Evolutionary conservation across 371 early-diverging fungal species (phyloP), one percentile per base, ranked within the genome.

Genomic region (Apophysomyces sp.): DNA sequence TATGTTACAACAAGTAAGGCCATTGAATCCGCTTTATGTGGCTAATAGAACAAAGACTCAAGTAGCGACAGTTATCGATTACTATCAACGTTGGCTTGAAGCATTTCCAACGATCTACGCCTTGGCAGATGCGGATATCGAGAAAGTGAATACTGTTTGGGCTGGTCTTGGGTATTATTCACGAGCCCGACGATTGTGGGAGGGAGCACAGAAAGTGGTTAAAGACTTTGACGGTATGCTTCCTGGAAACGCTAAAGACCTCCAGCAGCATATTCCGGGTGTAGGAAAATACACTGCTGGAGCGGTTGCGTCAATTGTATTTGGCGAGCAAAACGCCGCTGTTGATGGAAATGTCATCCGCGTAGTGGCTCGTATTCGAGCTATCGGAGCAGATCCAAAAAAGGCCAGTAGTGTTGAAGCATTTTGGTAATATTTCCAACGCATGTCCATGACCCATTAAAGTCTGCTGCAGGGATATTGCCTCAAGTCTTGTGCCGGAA

Each of bases 291-390:
- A 80, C 51, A 81, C 84, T 6, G 82, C 82, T 7, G 91, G 89
- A 4, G 94, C 94, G 0, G 78, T 94, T 18, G 80, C 86, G 0
- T 89, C 89, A 1, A 91, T 92, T 60, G 94, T 92, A 0, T 94
- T 82, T 71, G 82, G 82, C 16, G 67, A 82, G 15, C 74, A 76
- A 8, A 84, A 84, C 6, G 84, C 85, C 26, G 73, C 89, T 0
- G 93, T 94, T 0, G 94, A 94, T 66, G 93, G 93, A 9, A 94
- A 94, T 69, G 92, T 94, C 1, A 80, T 89, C 24, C 86, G 94
- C 15, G 92, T 94, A 0, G 58, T 91, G 13, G 73, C 92, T 5
- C 75, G 94, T 11, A 59, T 86, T 54, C 74, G 87, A 31, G 90
- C 91, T 0, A 76, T 92, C 57, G 85, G 84, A n/a, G 88, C 82